Base-by-base conservation (phyloP, 108 stramenopile species). In the Thalassiosira profunda region DNA sequence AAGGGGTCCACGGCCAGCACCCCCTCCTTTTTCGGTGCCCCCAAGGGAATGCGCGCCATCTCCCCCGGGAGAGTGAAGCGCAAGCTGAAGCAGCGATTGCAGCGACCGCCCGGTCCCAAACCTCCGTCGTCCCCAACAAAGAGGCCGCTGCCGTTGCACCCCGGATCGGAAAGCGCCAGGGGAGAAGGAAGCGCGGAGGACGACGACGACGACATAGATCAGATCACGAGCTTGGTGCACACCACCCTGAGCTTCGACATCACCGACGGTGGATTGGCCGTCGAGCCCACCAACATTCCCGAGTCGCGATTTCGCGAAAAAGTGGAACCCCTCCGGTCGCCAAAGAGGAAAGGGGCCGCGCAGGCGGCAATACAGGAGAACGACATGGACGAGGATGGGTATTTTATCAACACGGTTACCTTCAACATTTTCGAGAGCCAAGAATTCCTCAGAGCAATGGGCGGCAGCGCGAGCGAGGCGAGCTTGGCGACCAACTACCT, bases 171-270 rank as follows among this genome's bases (percentile, higher is more conserved):
- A 1, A 31, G 33, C 18, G 51, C 14, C 33, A 52, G 51, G 21
- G 33, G 51, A 7, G 33, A 52, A 31, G 12, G 18, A 4, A 58
- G 52, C 11, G 58, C 60, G 8, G 15, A 34, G 25, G 25, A 15
- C 34, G 33, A 60, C 20, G 48, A 51, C 24, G 49, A 48, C 10
- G 58, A 42, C 20, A 38, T 59, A 10, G 61, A 68, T 62, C 51
- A 25, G 26, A 54, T 67, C 36, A 44, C 31, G 29, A 54, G 49
- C 21, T 41, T 63, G 23, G 67, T 3, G n/a, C 29, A 57, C 37
- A 69, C 75, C 6, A 61, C 76, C 42, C 58, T 69, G 67, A 69
- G 67, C 49, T 77, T 77, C 47, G 76, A 77, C 11, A 41, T 52
- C 18, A 17, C 0, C 18, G 51, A 52, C 4, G n/a, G 33, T 31